Evolutionary conservation across 306 rosid species (phyloP), one percentile per base, ranked within the genome.

Genomic region (Cucumis hystrix): DNA sequence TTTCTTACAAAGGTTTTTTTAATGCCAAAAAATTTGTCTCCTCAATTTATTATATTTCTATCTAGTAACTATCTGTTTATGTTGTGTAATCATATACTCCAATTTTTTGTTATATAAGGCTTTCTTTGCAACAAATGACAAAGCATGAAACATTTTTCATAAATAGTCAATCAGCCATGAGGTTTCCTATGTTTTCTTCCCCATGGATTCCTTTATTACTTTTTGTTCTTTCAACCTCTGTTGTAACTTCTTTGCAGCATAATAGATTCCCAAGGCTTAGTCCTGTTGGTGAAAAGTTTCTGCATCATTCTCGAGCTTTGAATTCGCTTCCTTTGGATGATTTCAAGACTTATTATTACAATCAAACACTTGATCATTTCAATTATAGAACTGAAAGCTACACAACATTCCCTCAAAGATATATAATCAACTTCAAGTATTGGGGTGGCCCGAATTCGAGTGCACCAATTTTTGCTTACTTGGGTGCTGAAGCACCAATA

Each of bases 301-400:
- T 72, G 41, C 75, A 60, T 11, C 68, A 85, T 57, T 70, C 74
- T 43, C 45, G 80, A 67, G 10, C 41, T 49, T 6, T 39, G 20
- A 33, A 62, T 11, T 20, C 77, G 17, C 33, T 21, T 13, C 45
- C 74, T 54, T 14, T 78, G 4, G 67, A 58, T 6, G 82, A 87
- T 23, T 37, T 86, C 18, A 14, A 85, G 68, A 90, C 91, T 45
- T 89, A 79, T 77, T 89, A 79, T 57, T 91, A 81, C 80, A 81
- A 72, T 18, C 96, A 91, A 64, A 84, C 83, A 7, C 82, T 92
- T 0, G 97, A 90, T 81, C 97, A 92, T 80, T 92, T 92, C 88
- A 92, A 90, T 67, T 89, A 87, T 55, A 82, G 82, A 64, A 80
- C 84, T 6, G 87, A 92, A 43, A 89, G 94, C 82, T 92, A 84